Base-by-base conservation (phyloP, 2,329 filamentous ascomycete species). In the Diaporthe nobilis region DNA sequence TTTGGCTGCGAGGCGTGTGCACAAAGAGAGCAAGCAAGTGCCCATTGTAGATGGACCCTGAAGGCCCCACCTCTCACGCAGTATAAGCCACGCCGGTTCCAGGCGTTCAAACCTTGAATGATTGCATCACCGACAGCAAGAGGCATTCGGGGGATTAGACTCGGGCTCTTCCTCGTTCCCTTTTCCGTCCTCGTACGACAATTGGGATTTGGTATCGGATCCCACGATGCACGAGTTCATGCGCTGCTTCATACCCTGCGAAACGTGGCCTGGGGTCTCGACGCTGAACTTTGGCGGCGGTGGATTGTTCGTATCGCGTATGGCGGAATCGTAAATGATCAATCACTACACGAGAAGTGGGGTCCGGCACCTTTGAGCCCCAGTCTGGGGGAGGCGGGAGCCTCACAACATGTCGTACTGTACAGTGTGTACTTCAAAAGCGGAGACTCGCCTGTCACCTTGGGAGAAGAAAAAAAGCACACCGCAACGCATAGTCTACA, bases 81-180 rank as follows among this genome's bases (percentile, higher is more conserved):
- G 65, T 68, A 68, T 68, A 68, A 68, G 65, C 65, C 65, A 68
- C 65, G 47, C 65, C 31, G 65, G 65, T 68, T 68, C 65, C 65
- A 68, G 65, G 49, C 47, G 47, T 53, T 22, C 44, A 68, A 31
- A 39, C 47, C 47, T 68, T 68, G 65, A 8, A 20, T 3, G 2
- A 44, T 47, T n/a, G 31, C 65, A n/a, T 68, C 47, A 51, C 34
- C 47, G 65, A 53, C 25, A 17, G 22, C 31, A 34, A 28, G 22
- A 53, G 20, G 47, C 22, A 15, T 37, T 53, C 12, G 44, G 28
- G 20, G 2, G 9, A 7, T 51, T 39, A 68, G 63, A 39, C 44
- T 68, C 63, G 63, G 44, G 17, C 5, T 37, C 28, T 39, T 68
- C 31, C 31, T 37, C 31, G 28, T 49, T 28, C 57, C 71, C 71